Evolutionary conservation across 2,329 filamentous ascomycete genomes (phyloP).

Genomic region (Aspergillus sp.): DNA sequence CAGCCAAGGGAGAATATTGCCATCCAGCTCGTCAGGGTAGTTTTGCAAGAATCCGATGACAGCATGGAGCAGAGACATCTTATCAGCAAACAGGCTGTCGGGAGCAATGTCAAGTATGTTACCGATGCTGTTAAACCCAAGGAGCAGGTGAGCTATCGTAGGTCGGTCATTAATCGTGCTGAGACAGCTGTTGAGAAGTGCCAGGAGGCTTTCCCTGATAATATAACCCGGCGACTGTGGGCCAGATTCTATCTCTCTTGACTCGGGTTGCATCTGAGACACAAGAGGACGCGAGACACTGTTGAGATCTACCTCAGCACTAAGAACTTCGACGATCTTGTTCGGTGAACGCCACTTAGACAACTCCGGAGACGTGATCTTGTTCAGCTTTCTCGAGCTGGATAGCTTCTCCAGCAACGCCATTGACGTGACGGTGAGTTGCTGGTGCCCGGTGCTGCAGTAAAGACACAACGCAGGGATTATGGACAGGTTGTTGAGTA

Average conservation of each 20-base stretch:
- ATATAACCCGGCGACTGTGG: constrained; percentile 71
- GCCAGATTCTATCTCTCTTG: constrained; percentile 72
- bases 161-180: constrained; percentile 73
- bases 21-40: constrained; percentile 65
- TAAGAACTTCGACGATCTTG: constrained; percentile 84
- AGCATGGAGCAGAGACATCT: constrained; percentile 79
- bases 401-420: constrained; percentile 83
- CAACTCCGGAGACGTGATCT: constrained; percentile 65
- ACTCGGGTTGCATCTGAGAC: constrained; percentile 64
- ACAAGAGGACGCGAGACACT: constrained; percentile 75
- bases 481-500: constrained; percentile 76
- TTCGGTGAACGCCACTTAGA: constrained; percentile 68
- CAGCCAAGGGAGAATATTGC: constrained; percentile 66
- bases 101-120: constrained; percentile 68
- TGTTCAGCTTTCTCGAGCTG: constrained; percentile 76
- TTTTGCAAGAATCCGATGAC: constrained; percentile 72
- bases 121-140: constrained; percentile 80
- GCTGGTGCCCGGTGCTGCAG: constrained; percentile 79
- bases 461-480: constrained; percentile 84
- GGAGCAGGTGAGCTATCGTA: constrained; percentile 83
- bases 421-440: constrained; percentile 77
- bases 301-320: constrained; percentile 76
- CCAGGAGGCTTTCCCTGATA: constrained; percentile 80
- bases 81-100: constrained; percentile 69
- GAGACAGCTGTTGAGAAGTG: constrained; percentile 82